Evolutionary conservation across 805 yeast species (phyloP), one percentile per base, ranked within the genome.

Genomic region (Jamesozyma spencerorum): DNA sequence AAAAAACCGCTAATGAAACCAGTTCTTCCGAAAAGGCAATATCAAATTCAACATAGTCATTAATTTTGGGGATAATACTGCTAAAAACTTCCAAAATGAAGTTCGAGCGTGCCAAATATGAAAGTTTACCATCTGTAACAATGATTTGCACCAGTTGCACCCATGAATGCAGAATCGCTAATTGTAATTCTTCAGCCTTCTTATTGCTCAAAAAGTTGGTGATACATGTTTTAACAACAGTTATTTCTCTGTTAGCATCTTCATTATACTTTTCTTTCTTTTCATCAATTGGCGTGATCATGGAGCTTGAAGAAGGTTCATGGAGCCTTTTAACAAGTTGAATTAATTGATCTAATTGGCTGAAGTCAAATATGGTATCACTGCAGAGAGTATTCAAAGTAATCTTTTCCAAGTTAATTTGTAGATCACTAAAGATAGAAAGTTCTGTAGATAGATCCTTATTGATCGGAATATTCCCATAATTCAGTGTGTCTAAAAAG

Each of bases 51-150:
- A 85, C 71, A 59, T 81, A 87, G 43, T 78, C 85, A 48, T 79
- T 78, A 36, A 87, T 74, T 52, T 77, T 81, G 2, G 95, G 95
- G 17, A 85, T 69, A 18, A 85, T 69, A 3, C 74, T 68, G 50
- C 85, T 94, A 46, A 87, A 77, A 2, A 85, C 75, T 49, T 83
- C 94, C 15, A 85, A 62, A 40, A 86, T 77, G 52, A 90, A 81
- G 30, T 75, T 71, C 0, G 77, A 67, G 36, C 80, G 67, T n/a
- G 63, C 59, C 7, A 62, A 51, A 0, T 69, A 53, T 5, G 66
- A 59, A 41, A 77, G 60, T n/a, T 64, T 65, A 8, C 77, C 78
- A 57, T 80, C 87, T 4, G 77, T 68, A 4, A 85, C 77, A 34
- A 85, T 62, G 3, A 86, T 76, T 46, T 86, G 85, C 18, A 85